Percentiles rank a stretch among this genome's conserved stretches.
phyloP scores from a whole-genome alignment of 495 filamentous ascomycete genomes.

The Melanomma pulvis-pyrius region DNA sequence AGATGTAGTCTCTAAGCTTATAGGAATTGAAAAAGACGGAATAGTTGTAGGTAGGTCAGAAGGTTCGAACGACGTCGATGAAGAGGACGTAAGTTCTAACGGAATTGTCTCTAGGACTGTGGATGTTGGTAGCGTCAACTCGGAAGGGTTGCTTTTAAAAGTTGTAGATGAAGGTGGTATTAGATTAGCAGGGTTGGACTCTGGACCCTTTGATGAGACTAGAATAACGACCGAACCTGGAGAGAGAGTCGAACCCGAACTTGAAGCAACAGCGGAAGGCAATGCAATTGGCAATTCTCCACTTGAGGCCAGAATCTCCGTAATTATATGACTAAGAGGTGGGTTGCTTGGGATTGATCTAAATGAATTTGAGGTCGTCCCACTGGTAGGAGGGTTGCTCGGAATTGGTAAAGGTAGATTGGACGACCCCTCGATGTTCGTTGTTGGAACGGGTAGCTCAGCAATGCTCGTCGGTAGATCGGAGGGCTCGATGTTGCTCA shows the following conservation, averaged over 20 bases:
- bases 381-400: background rate
- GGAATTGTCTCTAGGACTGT: no score
- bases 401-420: conserved; percentile 8
- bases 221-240: background rate
- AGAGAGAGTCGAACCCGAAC: background rate
- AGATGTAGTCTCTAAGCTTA: background rate
- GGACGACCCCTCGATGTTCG: no score
- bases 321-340: background rate
- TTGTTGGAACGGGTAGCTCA: no score
- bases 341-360: background rate
- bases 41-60: background rate
- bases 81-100: no score
- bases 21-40: background rate
- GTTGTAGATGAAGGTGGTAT: background rate
- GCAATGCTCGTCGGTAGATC: background rate
- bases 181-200: no score
- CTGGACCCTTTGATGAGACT: background rate
- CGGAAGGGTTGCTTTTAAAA: background rate
- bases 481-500: background rate
- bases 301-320: background rate
- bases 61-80: background rate
- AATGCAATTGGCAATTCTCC: background rate
- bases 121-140: background rate
- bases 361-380: background rate
- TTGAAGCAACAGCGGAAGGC: background rate